Evolutionary conservation across 2,329 filamentous ascomycete genomes (phyloP), one percentile per base, ranked within the genome.

Genomic region (Sclerotinia nivalis): DNA sequence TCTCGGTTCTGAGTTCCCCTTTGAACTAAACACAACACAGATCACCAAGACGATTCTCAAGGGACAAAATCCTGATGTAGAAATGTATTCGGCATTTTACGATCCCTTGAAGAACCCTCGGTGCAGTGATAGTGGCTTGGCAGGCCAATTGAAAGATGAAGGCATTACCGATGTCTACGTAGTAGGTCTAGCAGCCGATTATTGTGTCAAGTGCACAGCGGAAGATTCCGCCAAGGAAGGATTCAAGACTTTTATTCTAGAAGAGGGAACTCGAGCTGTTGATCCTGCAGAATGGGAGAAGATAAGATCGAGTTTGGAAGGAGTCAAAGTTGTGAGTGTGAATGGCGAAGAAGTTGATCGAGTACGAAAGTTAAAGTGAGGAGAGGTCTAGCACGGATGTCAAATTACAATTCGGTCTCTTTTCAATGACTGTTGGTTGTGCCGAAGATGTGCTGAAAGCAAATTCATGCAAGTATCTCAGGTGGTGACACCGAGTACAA

Each of bases 391-490:
- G 94, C 94, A 97, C 92, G 91, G 92, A 97, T 97, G 93, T 97
- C 93, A 97, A 97, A 97, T 97, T 97, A 89, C 94, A 96, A 95
- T 91, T 85, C 88, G 88, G 90, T 89, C 89, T 81, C 89, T 81
- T 81, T 80, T 81, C 82, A 82, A 89, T 97, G 92, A 91, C 92
- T 93, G 89, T 85, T 87, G 70, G 89, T 94, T 96, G 94, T 93
- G 94, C 93, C 93, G 92, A 94, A 97, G 93, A 97, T 93, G 93
- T 97, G 93, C 93, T 96, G 88, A 96, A 85, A 96, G 86, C 79
- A 81, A 89, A 81, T 56, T 74, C 70, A 73, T 69, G 67, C 67
- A 69, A 65, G 66, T 73, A 74, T 74, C 60, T 73, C 71, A 71
- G 71, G 74, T 81, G 81, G 61, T 65, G 47, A 65, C 61, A 70